Conservation (phyloP, 163 green algal species). For the Scenedesmus sp. region DNA sequence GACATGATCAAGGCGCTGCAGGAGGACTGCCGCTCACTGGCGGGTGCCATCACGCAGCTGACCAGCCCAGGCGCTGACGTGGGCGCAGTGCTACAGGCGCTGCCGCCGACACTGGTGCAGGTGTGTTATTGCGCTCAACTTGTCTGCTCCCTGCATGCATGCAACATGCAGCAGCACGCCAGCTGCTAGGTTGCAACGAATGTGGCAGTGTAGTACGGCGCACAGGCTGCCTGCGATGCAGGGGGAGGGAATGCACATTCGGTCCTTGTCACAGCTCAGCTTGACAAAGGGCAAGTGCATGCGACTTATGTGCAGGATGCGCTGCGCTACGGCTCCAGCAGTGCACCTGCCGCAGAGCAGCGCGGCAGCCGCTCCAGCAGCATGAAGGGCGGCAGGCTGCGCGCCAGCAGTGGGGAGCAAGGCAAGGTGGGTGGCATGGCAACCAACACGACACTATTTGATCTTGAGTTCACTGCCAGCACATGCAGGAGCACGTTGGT, state of each 20-base stretch:
- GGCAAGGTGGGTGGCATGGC: neutral
- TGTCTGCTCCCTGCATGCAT: no score
- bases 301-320: slow-evolving; percentile 38
- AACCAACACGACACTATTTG: neutral
- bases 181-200: no score
- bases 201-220: no score
- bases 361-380: neutral
- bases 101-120: slow-evolving; percentile 60
- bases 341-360: neutral
- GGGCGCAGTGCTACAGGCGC: slow-evolving; percentile 49
- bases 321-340: slow-evolving; percentile 38
- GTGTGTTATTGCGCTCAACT: slow-evolving; percentile 7
- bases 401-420: neutral
- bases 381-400: neutral
- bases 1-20: slow-evolving; percentile 72
- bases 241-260: neutral
- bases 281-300: neutral
- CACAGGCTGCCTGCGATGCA: no score
- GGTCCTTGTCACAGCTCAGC: neutral
- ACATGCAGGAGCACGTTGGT: no score
- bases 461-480: no score
- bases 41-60: slow-evolving; percentile 60
- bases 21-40: slow-evolving; percentile 70
- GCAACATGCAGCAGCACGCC: no score
- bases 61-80: slow-evolving; percentile 53